These are phyloP conservation scores for Boletales sp. DNA, from an alignment of 768 basidiomycete genomes.

Conservation along the genomic window DNA sequence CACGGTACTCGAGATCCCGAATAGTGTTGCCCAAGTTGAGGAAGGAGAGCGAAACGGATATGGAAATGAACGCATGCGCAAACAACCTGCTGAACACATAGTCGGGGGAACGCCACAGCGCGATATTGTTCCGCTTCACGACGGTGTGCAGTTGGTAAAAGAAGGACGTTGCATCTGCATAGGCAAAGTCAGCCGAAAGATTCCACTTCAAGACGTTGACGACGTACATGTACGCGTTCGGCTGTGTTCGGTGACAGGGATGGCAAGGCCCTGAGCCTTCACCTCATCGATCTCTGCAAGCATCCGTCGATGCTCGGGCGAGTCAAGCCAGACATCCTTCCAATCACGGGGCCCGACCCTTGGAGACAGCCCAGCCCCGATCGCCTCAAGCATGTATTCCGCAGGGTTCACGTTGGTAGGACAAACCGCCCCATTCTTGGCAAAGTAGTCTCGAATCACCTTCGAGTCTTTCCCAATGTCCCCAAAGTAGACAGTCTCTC, in stretches of 20 bases:
- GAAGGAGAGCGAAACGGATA: conserved; percentile 77
- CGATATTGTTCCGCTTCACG: conserved; percentile 58
- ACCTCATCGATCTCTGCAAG: conserved; percentile 44
- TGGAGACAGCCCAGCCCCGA: conserved; percentile 76
- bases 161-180: conserved; percentile 69
- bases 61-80: conserved; percentile 65
- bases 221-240: conserved; percentile 47
- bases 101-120: conserved; percentile 80
- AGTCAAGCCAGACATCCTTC: conserved; percentile 81
- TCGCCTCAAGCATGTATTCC: conserved; percentile 81
- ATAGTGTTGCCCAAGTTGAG: conserved; percentile 63
- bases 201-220: background rate
- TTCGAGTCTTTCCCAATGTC: conserved; percentile 75
- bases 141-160: conserved; percentile 70
- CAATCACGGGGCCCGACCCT: conserved; percentile 78
- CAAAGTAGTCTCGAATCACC: conserved; percentile 73
- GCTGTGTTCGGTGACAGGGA: conserved; percentile 37
- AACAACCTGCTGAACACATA: conserved; percentile 84
- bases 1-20: conserved; percentile 73
- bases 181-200: background rate
- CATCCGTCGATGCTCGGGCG: conserved; percentile 49
- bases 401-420: conserved; percentile 77
- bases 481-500: conserved; percentile 92
- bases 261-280: conserved; percentile 44
- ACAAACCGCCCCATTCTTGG: conserved; percentile 63